Evolutionary conservation across 2,329 filamentous ascomycete species (phyloP).

Genomic region (Colletotrichum chlorophyti): DNA sequence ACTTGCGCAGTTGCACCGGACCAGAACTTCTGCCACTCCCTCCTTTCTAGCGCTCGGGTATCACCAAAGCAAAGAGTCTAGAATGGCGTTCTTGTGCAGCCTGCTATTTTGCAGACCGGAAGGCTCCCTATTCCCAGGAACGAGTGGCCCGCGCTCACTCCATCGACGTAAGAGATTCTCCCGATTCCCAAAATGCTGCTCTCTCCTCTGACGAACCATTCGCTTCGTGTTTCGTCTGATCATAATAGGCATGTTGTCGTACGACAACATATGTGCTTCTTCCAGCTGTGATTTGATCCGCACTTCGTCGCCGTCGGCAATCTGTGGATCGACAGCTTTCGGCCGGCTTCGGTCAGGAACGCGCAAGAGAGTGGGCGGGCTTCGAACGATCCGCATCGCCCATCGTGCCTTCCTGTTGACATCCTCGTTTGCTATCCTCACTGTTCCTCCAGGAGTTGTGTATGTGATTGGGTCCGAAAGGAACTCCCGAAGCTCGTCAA

Average conservation of each 20-base stretch:
- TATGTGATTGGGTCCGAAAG: constrained; percentile 21
- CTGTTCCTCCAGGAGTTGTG: constrained; percentile 16
- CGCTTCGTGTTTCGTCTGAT: not conserved
- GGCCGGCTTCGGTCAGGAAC: not conserved
- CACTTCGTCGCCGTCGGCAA: too few relatives aligned
- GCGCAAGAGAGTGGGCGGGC: not conserved
- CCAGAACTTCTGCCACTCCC: too few relatives aligned
- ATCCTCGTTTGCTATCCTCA: constrained; percentile 10
- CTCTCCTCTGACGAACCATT: constrained; percentile 13
- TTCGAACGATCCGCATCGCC: not conserved
- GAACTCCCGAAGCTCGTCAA: constrained; percentile 26
- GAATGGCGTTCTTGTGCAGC: not conserved
- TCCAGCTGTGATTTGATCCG: too few relatives aligned
- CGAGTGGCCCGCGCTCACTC: too few relatives aligned
- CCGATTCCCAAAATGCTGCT: not conserved
- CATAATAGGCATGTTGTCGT: constrained; percentile 5
- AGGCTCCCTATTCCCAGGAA: too few relatives aligned
- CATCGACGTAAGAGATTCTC: constrained; percentile 3
- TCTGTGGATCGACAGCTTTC: not conserved
- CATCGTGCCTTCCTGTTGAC: not conserved
- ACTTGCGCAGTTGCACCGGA: too few relatives aligned
- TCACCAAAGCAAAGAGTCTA: constrained; percentile 10
- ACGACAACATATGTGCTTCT: too few relatives aligned
- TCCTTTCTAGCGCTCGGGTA: too few relatives aligned
- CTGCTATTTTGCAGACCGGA: not conserved